These are phyloP conservation scores for Aegilops umbellulata DNA, from an alignment of 176 grass and related monocot genomes.

Conservation along the genomic window DNA sequence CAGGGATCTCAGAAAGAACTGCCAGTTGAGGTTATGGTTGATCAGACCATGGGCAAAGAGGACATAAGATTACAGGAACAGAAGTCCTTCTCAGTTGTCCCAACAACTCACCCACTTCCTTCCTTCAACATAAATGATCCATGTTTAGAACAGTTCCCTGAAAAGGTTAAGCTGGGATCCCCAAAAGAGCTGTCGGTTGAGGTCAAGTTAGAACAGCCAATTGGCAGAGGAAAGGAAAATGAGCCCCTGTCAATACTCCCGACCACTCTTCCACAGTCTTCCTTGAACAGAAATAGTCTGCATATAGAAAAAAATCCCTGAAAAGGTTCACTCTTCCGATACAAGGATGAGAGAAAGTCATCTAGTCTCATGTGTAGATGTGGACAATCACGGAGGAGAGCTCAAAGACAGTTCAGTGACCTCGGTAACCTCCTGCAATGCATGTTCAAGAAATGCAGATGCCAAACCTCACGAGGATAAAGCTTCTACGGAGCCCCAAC, in stretches of 20 bases:
- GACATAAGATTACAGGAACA: slow-evolving; percentile 2
- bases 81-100: neutral
- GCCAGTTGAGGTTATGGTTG: neutral
- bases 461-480: slow-evolving; percentile 11
- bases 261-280: neutral
- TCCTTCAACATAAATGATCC: neutral
- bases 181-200: neutral
- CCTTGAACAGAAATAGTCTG: neutral
- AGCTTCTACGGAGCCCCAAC: neutral
- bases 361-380: neutral
- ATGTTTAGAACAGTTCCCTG: neutral
- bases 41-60: slow-evolving; percentile 9
- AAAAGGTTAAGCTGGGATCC: neutral
- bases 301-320: neutral
- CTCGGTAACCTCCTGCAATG: neutral
- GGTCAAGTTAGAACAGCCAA: neutral
- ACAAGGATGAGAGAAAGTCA: neutral
- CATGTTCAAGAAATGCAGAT: slow-evolving; percentile 11
- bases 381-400: neutral
- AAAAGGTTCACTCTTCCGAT: neutral
- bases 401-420: slow-evolving; percentile 5
- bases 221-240: neutral
- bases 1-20: slow-evolving; percentile 1
- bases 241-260: neutral
- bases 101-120: neutral